A percentile compares a stretch with the other conserved stretches of the same genome.
Evolutionary conservation across 805 yeast species (phyloP).

Genomic region (Ogataea nonfermentans): DNA sequence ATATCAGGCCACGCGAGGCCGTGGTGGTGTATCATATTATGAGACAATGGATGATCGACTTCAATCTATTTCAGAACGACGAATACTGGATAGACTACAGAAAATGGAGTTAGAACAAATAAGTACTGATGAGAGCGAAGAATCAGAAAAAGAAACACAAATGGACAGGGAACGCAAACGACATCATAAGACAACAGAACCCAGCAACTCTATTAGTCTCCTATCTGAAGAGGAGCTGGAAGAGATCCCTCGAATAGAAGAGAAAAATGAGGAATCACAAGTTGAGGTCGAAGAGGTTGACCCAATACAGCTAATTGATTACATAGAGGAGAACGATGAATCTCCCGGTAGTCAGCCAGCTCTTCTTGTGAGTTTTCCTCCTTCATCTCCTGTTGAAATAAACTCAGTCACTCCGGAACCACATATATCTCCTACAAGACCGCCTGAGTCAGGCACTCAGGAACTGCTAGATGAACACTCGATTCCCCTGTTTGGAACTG

Average conservation of each 20-base stretch:
- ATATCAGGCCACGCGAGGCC: slow-evolving; percentile 23
- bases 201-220: slow-evolving; percentile 2
- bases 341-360: too few species aligned
- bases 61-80: slow-evolving; percentile 12
- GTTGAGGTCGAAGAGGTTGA: too few species aligned
- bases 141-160: too few species aligned
- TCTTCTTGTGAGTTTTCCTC: too few species aligned
- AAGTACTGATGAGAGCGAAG: slow-evolving; percentile 17
- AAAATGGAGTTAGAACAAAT: slow-evolving; percentile 18
- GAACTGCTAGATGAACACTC: background rate
- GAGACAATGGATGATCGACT: slow-evolving; percentile 25
- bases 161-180: background rate
- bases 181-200: background rate
- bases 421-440: too few species aligned
- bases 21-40: slow-evolving; percentile 27
- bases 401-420: too few species aligned
- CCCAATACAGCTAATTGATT: too few species aligned
- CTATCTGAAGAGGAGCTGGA: slow-evolving; percentile 4
- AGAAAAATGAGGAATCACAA: too few species aligned
- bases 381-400: too few species aligned
- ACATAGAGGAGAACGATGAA: too few species aligned
- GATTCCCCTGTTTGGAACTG: background rate
- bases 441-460: slow-evolving; percentile 4
- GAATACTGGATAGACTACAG: slow-evolving; percentile 13
- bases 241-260: too few species aligned